Evolutionary conservation across 306 rosid genomes (phyloP), one percentile per base, ranked within the genome.

Genomic region (Vigna hirtella): DNA sequence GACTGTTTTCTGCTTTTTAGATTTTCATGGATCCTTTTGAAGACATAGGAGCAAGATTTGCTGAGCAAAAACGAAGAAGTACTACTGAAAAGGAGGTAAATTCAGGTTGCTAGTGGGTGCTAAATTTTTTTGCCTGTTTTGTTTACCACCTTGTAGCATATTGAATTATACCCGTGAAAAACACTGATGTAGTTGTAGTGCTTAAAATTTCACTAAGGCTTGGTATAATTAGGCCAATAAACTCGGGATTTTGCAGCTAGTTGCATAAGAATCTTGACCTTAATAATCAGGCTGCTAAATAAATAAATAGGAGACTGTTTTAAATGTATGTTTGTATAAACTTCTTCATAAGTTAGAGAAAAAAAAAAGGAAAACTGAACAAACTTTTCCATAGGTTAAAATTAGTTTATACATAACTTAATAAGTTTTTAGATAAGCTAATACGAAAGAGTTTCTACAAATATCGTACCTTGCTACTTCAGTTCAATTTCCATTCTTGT

Each of bases 1-100:
- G 32, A 36, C 26, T 80, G 72, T 24, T 72, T 68, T 69, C 68
- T 57, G 16, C 72, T 79, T 79, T 30, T 58, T 82, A 96, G 98
- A 88, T 89, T 86, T 83, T 84, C 83, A 82, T 86, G 85, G 98
- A 96, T 74, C 99, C 97, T 72, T 91, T 96, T 84, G 99, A 96
- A 86, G 96, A 85, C 75, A 86, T 80, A 87, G 93, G 90, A 49
- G 99, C 93, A 55, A 88, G 81, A 79, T 79, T 79, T 74, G 78
- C 91, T 24, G 97, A 93, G 86, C 93, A 90, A 76, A 93, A 78
- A 76, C 77, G 98, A 71, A 88, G 94, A 87, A 93, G 89, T 84
- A 89, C 89, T 38, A 56, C 90, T 34, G 98, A 93, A 80, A 93
- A 93, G 85, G 97, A 95, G 96, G 99, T 93, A 86, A 22, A 34